A percentile compares a stretch with the other conserved stretches of the same genome.
Evolutionary conservation across 1,284 basidiomycete genomes (phyloP).

Genomic region (Meira miltonrushii): DNA sequence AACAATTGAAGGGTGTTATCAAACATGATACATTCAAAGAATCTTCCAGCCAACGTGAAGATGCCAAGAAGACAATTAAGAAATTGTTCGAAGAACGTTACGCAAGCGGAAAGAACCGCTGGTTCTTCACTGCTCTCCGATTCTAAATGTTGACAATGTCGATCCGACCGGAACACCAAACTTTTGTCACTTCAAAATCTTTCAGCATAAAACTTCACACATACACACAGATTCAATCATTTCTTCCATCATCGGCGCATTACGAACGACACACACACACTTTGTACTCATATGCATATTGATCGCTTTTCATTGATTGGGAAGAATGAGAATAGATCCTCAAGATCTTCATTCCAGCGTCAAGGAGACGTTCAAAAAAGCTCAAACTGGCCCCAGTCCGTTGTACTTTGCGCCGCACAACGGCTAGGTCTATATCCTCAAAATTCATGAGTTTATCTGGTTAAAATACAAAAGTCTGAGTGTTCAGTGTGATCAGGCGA

Average conservation of each 20-base stretch:
- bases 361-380: too few relatives aligned
- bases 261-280: too few relatives aligned
- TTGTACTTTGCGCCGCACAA: too few relatives aligned
- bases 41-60: slow-evolving; percentile 48
- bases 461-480: too few relatives aligned
- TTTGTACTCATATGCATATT: too few relatives aligned
- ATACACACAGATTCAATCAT: slow-evolving; percentile 3
- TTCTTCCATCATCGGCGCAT: neutral
- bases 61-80: slow-evolving; percentile 52
- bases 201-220: neutral
- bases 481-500: too few relatives aligned
- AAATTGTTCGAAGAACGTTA: slow-evolving; percentile 53
- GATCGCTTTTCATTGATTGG: too few relatives aligned
- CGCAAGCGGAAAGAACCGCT: slow-evolving; percentile 52
- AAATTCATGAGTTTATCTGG: too few relatives aligned
- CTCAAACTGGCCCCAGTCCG: too few relatives aligned
- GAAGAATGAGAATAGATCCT: too few relatives aligned
- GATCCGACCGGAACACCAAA: neutral
- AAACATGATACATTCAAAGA: slow-evolving; percentile 51
- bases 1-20: slow-evolving; percentile 50
- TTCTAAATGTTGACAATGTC: slow-evolving; percentile 31
- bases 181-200: neutral
- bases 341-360: too few relatives aligned
- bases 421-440: too few relatives aligned
- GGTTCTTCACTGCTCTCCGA: slow-evolving; percentile 52